Evolutionary conservation across 495 filamentous ascomycete species (phyloP).

Genomic region (Penicillium salamii): DNA sequence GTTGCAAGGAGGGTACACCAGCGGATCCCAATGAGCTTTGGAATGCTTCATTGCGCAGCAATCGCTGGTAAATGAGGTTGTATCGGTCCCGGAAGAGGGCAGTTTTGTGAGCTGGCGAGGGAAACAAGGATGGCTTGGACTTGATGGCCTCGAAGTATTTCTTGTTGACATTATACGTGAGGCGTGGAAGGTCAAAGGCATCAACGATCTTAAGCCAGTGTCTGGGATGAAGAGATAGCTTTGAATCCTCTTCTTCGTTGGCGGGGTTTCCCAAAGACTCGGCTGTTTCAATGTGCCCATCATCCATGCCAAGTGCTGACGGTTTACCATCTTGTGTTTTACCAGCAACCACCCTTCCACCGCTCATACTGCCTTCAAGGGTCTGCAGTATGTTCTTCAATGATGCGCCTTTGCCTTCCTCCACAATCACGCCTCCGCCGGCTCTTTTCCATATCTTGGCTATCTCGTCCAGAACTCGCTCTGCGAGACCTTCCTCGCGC

Average conservation of each 20-base stretch:
- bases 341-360: conserved; percentile 59
- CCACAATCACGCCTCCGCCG: conserved; percentile 81
- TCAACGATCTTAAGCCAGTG: conserved; percentile 74
- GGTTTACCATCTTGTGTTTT: conserved; percentile 22
- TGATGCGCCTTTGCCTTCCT: conserved; percentile 68
- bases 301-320: conserved; percentile 11
- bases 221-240: conserved; percentile 58
- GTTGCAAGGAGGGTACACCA: conserved; percentile 42
- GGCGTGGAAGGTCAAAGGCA: conserved; percentile 82
- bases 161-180: conserved; percentile 80
- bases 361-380: conserved; percentile 79
- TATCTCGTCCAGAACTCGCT: conserved; percentile 87
- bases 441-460: conserved; percentile 86
- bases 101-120: conserved; percentile 77
- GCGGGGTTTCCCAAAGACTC: conserved; percentile 5
- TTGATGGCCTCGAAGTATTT: conserved; percentile 82
- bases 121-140: conserved; percentile 72
- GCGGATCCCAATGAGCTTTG: conserved; percentile 65
- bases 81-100: conserved; percentile 83
- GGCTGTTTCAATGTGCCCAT: conserved; percentile 12
- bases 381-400: conserved; percentile 77
- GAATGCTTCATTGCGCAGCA: conserved; percentile 90
- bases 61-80: conserved; percentile 83
- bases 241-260: conserved; percentile 58
- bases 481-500: conserved; percentile 91